Evolutionary conservation across 768 basidiomycete genomes (phyloP), one percentile per base, ranked within the genome.

Genomic region (Tricholoma matsutake): DNA sequence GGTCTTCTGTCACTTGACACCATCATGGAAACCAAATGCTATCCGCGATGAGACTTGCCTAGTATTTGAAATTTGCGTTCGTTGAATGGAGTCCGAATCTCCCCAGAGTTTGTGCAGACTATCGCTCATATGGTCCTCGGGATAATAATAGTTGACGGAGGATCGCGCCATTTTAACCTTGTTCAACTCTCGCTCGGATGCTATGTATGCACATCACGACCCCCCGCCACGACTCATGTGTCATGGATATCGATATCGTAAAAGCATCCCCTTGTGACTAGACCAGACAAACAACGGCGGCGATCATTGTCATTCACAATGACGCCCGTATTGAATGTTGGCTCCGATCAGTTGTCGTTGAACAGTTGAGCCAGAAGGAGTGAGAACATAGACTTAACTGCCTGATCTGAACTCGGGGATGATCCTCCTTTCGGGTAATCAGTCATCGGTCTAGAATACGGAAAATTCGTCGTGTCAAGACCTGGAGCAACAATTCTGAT

Each of bases 211-310:
- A 39, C 10, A 18, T 13, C 32, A 29, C 13, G 28, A 6, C 34
- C n/a, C n/a, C n/a, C n/a, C 57, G 39, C 49, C 59, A 51, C 32
- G 54, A 58, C 35, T 29, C 49, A 51, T 61, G 56, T 60, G 56
- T 60, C 63, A 49, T 35, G 41, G 18, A 32, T 32, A 31, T 49
- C 22, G 18, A 32, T 32, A 31, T 49, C 22, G 25, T 49, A 32
- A 53, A 53, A 10, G 31, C 8, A 32, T 20, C 31, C 16, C 51
- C 16, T 53, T 53, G 51, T 31, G 51, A 53, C 28, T 31, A 28
- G 51, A 32, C 29, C 16, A 16, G 25, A 51, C 49, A 6, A 51
- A 29, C 49, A 25, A 51, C 13, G 25, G 25, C n/a, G 14, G 14
- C 22, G 49, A 51, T 51, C 13, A 51, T 49, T 28, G 25, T 51